These are phyloP conservation scores for Striga asiatica DNA, from an alignment of 257 asterid species.

Conservation along the genomic window DNA sequence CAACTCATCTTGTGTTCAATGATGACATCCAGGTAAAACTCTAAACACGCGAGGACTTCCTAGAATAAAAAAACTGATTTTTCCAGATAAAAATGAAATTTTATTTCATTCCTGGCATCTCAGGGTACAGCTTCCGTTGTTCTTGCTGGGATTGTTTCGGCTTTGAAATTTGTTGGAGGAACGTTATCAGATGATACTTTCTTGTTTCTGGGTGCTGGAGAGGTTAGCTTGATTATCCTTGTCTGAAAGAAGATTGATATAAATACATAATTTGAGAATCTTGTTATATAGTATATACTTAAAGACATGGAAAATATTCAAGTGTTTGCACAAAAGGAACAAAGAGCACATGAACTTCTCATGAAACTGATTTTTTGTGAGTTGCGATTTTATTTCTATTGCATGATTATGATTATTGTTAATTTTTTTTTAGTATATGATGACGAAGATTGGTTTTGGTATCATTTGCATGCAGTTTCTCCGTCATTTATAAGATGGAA, in stretches of 20 bases:
- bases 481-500: not conserved
- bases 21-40: slow-evolving; percentile 91
- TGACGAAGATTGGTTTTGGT: too few relatives aligned
- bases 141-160: slow-evolving; percentile 69
- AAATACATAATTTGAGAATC: not conserved
- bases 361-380: not conserved
- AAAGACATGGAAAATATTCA: not conserved
- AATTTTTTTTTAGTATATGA: too few relatives aligned
- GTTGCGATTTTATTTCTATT: not conserved
- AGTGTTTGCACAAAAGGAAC: not conserved
- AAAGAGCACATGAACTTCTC: not conserved
- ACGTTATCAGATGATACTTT: slow-evolving; percentile 72
- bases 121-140: slow-evolving; percentile 97
- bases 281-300: not conserved
- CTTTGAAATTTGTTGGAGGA: slow-evolving; percentile 60
- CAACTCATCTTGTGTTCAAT: slow-evolving; percentile 82
- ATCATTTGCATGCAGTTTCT: not conserved
- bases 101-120: slow-evolving; percentile 1
- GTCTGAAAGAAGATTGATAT: not conserved
- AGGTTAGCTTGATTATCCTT: slow-evolving; percentile 33
- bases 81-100: not conserved
- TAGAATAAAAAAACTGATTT: not conserved
- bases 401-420: too few relatives aligned
- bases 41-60: too few relatives aligned
- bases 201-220: slow-evolving; percentile 98